Evolutionary conservation across 495 filamentous ascomycete species (phyloP), one percentile per base, ranked within the genome.

Genomic region (Cercophora newfieldiana): DNA sequence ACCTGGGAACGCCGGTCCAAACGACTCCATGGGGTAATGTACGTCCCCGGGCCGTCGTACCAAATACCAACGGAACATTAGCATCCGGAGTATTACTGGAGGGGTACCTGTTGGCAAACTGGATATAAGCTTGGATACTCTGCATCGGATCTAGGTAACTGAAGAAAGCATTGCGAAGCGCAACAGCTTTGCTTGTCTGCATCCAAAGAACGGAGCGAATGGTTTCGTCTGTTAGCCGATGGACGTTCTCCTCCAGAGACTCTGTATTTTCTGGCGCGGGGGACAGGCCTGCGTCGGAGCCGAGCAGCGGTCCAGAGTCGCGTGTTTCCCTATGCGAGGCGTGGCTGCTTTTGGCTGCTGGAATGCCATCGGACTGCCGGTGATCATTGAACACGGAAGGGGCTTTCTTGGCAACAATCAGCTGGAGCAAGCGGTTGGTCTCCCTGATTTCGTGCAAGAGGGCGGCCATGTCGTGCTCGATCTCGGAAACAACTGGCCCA

Each of bases 401-500:
- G 18, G 37, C 37, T 19, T 53, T 22, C n/a, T 68, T 47, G 0
- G 61, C 25, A n/a, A 26, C 61, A 5, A 68, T 47, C 8, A 22
- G 31, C 22, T 48, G 47, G 54, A 68, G 57, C 8, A 68, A 31
- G 8, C 61, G 55, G 10, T 68, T 68, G 22, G 66, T 68, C 21
- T 64, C 66, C 60, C 53, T 55, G 47, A 64, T 28, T 31, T 68
- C 66, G 48, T 30, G 61, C 8, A 64, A 30, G n/a, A 64, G 48
- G 25, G 64, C 61, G 6, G 66, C 16, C 0, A 68, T 64, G n/a
- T n/a, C n/a, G n/a, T n/a, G n/a, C n/a, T n/a, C n/a, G n/a, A n/a
- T n/a, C n/a, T n/a, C n/a, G n/a, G n/a, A n/a, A n/a, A n/a, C n/a
- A n/a, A n/a, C n/a, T n/a, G n/a, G n/a, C n/a, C n/a, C n/a, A n/a